A percentile compares a stretch with the other conserved stretches of the same genome.
These are phyloP conservation scores for Secale cereale DNA, from an alignment of 176 grass and related monocot species.

Conservation along the genomic window DNA sequence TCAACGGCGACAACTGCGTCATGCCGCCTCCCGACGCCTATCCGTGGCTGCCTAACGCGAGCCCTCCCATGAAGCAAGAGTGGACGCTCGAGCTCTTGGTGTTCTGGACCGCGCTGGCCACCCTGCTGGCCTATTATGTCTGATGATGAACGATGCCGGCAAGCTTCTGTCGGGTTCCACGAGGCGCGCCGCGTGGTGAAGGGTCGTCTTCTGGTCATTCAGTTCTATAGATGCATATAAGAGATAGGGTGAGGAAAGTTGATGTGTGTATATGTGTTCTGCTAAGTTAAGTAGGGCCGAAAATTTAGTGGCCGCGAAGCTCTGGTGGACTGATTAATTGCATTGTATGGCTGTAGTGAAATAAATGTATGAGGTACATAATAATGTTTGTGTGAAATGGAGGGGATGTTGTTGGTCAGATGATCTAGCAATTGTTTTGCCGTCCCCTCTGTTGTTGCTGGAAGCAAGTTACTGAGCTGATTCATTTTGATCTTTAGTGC, in stretches of 20 bases:
- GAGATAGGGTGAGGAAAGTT: constrained; percentile 28
- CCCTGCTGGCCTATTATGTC: constrained; percentile 48
- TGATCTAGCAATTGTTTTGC: no score
- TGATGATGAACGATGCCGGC: constrained; percentile 34
- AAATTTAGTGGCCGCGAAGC: constrained; percentile 47
- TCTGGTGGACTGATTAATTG: constrained; percentile 49
- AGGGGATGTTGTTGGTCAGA: no score
- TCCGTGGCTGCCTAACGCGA: constrained; percentile 79
- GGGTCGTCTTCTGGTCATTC: constrained; percentile 33
- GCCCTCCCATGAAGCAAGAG: constrained; percentile 50
- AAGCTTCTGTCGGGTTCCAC: constrained; percentile 23
- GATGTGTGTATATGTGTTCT: constrained; percentile 29
- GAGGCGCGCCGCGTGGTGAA: no score
- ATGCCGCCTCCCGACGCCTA: constrained; percentile 76
- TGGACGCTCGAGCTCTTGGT: constrained; percentile 37
- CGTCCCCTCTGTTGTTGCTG: no score
- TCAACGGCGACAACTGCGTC: constrained; percentile 91
- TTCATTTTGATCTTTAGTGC: not conserved
- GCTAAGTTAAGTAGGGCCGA: constrained; percentile 39
- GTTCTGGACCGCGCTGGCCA: constrained; percentile 49
- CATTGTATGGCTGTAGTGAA: constrained; percentile 38
- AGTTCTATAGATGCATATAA: constrained; percentile 20
- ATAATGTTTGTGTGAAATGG: constrained; percentile 4
- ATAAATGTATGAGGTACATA: constrained; percentile 18
- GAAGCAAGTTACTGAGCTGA: no score